Evolutionary conservation across 225 moss, liverwort and hornwort genomes (phyloP).

Genomic region (Polytrichum formosum): DNA sequence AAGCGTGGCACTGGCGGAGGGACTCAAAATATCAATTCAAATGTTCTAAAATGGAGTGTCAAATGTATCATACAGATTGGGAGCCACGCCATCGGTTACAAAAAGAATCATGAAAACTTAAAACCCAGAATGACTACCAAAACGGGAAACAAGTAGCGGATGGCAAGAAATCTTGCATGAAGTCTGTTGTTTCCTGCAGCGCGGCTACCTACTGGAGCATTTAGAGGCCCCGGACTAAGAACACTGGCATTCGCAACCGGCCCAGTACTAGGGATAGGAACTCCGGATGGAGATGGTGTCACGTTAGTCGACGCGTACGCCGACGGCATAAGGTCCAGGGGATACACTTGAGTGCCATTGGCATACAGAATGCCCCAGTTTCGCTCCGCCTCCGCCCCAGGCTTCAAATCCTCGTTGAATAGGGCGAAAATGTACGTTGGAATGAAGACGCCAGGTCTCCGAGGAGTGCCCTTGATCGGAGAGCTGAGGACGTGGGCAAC

Average conservation of each 20-base stretch:
- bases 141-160: too few species aligned
- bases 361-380: conserved; percentile 51
- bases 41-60: too few species aligned
- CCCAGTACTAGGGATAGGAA: not conserved
- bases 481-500: conserved; percentile 15
- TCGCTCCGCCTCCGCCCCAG: conserved; percentile 44
- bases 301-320: not conserved
- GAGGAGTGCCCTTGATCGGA: conserved; percentile 35
- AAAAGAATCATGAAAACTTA: too few species aligned
- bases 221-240: not conserved
- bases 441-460: conserved; percentile 47
- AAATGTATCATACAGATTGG: too few species aligned
- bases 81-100: too few species aligned
- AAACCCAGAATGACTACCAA: too few species aligned
- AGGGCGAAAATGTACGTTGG: conserved; percentile 48
- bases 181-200: too few species aligned
- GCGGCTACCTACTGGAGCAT: not conserved
- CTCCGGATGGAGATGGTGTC: not conserved
- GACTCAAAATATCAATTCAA: too few species aligned
- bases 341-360: conserved; percentile 35
- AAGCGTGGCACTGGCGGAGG: too few species aligned
- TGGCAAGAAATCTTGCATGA: too few species aligned
- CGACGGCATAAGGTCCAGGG: conserved; percentile 19
- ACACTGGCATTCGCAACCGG: not conserved
- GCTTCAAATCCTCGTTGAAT: conserved; percentile 51